These are phyloP conservation scores for Casuarina cunninghamiana DNA, from an alignment of 306 rosid species.

Conservation along the genomic window DNA sequence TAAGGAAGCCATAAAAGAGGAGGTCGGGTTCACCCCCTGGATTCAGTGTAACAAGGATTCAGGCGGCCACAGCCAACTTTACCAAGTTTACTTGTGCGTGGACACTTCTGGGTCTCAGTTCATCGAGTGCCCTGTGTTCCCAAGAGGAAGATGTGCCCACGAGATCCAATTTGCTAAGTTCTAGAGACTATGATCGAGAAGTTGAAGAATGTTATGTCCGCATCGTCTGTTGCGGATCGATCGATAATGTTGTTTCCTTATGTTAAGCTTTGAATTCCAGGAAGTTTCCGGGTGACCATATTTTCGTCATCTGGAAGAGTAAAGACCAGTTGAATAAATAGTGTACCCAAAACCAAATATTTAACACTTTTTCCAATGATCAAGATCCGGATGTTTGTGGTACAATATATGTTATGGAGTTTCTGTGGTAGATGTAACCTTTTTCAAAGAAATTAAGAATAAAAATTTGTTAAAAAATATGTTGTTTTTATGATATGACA, in stretches of 20 bases:
- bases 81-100: conserved; percentile 65
- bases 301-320: no score
- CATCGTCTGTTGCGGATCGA: not conserved
- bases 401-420: not conserved
- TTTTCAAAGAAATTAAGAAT: no score
- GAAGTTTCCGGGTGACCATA: no score
- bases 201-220: not conserved
- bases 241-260: no score
- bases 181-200: not conserved
- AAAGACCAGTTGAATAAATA: no score
- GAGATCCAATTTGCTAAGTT: conserved; percentile 53
- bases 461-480: not conserved
- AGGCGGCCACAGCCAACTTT: conserved; percentile 44
- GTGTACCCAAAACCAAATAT: no score
- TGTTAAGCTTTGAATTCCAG: no score
- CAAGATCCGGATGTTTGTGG: not conserved
- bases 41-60: conserved; percentile 62
- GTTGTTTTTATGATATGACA: no score
- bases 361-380: not conserved
- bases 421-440: not conserved
- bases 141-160: conserved; percentile 40
- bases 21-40: conserved; percentile 44
- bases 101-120: conserved; percentile 54
- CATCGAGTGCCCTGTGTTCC: conserved; percentile 61
- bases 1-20: conserved; percentile 50